A percentile compares a stretch with the other conserved stretches of the same genome.
These are phyloP conservation scores for Colletotrichum sp. DNA, from an alignment of 2,329 filamentous ascomycete genomes.

Conservation along the genomic window DNA sequence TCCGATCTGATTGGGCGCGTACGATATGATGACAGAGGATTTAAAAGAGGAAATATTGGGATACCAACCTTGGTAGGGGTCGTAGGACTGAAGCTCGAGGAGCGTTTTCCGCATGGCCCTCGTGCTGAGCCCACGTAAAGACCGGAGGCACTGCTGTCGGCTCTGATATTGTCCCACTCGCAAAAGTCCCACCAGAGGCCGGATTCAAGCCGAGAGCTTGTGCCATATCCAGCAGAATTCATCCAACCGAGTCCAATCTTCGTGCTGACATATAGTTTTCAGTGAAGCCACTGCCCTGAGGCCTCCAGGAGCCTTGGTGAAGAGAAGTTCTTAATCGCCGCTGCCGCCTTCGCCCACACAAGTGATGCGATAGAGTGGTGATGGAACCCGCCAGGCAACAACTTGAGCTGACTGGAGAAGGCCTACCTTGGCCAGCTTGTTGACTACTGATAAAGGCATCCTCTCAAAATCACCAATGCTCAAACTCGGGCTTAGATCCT, in stretches of 20 bases:
- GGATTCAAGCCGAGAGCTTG: neutral
- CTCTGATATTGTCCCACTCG: neutral
- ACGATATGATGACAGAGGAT: neutral
- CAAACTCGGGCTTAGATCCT: rapidly evolving
- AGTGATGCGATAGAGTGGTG: neutral
- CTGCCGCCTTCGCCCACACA: neutral
- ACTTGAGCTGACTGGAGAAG: neutral
- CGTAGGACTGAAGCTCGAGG: neutral
- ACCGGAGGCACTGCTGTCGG: neutral
- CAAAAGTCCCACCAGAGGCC: neutral
- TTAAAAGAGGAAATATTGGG: neutral
- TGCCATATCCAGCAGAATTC: neutral
- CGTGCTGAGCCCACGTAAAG: neutral
- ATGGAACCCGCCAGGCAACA: neutral
- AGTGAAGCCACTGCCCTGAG: neutral
- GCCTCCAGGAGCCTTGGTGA: neutral
- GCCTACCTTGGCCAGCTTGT: neutral
- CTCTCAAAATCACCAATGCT: neutral
- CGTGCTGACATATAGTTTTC: neutral
- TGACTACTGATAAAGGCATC: neutral
- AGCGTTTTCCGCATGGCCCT: neutral
- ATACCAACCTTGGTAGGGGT: neutral
- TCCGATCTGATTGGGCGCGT: neutral
- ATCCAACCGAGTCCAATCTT: neutral
- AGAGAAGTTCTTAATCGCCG: neutral